These are phyloP conservation scores for Nematodospora valgi DNA, from an alignment of 805 yeast species.

Conservation along the genomic window DNA sequence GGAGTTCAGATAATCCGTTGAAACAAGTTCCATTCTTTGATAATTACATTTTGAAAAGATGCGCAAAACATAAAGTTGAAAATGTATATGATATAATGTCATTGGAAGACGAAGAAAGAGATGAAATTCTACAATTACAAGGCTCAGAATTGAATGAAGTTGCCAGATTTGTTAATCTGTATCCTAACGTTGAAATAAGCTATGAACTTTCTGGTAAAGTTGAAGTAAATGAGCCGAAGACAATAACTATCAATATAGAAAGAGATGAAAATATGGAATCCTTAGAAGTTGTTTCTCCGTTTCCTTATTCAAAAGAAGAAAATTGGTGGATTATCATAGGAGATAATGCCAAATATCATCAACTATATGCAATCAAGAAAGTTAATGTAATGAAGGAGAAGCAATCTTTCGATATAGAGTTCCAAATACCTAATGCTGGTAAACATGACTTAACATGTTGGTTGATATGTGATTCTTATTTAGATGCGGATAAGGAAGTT, in stretches of 20 bases:
- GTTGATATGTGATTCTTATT: slow-evolving; percentile 87
- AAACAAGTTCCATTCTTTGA: slow-evolving; percentile 75
- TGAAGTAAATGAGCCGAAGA: slow-evolving; percentile 46
- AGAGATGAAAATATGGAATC: slow-evolving; percentile 79
- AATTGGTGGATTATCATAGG: slow-evolving; percentile 91
- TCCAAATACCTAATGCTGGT: slow-evolving; percentile 61
- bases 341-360: slow-evolving; percentile 50
- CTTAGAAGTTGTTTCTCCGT: slow-evolving; percentile 53
- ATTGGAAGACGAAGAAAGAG: slow-evolving; percentile 74
- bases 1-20: slow-evolving; percentile 73
- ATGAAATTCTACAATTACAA: slow-evolving; percentile 53
- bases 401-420: slow-evolving; percentile 51
- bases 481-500: slow-evolving; percentile 90
- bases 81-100: slow-evolving; percentile 78
- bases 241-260: slow-evolving; percentile 46
- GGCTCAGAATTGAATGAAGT: slow-evolving; percentile 52
- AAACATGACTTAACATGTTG: slow-evolving; percentile 62
- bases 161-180: slow-evolving; percentile 85
- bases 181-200: slow-evolving; percentile 77
- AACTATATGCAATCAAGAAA: slow-evolving; percentile 71
- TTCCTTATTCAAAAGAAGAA: slow-evolving; percentile 60
- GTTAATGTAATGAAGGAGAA: slow-evolving; percentile 49
- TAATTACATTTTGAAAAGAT: slow-evolving; percentile 49
- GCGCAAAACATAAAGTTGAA: slow-evolving; percentile 53
- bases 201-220: slow-evolving; percentile 43